Percentiles rank a stretch among this genome's conserved stretches.
These are phyloP conservation scores for Aleurites moluccanus DNA, from an alignment of 441 rosid genomes.

Conservation along the genomic window DNA sequence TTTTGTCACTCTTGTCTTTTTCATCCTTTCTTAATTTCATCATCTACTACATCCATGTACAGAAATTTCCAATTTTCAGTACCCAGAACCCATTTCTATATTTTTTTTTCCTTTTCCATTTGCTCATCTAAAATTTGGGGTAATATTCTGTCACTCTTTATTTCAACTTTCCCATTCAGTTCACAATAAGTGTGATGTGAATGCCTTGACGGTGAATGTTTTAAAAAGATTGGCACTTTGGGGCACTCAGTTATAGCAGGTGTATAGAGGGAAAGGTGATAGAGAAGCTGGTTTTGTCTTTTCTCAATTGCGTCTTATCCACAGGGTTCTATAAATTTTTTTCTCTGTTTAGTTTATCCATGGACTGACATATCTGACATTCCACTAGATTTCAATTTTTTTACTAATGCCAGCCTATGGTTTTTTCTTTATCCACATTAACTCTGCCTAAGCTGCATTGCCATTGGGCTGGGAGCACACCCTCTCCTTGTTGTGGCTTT, in stretches of 20 bases:
- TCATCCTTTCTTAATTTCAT: constrained; percentile 5
- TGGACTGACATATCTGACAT: constrained; percentile 47
- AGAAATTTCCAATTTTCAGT: constrained; percentile 24
- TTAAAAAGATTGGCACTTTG: not conserved
- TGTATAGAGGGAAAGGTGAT: not conserved
- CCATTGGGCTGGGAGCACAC: constrained; percentile 1
- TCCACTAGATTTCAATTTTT: constrained; percentile 45
- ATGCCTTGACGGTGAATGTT: not conserved
- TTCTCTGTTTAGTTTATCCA: constrained; percentile 25
- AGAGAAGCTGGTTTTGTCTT: constrained; percentile 29
- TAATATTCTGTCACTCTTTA: not conserved
- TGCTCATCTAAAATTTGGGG: not conserved
- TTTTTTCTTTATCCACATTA: constrained; percentile 19
- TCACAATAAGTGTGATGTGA: not conserved
- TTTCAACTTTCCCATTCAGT: not conserved
- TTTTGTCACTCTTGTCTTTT: constrained; percentile 50
- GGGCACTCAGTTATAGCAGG: constrained; percentile 12
- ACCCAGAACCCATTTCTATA: constrained; percentile 26
- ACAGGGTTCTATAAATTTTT: constrained; percentile 1
- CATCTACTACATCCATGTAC: constrained; percentile 36
- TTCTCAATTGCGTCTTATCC: constrained; percentile 29
- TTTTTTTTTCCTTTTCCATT: not conserved
- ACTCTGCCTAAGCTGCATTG: not conserved
- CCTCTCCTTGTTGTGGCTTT: constrained; percentile 18
- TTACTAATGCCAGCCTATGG: constrained; percentile 23